Base-by-base conservation (phyloP, 2,329 filamentous ascomycete genomes). In the Colletotrichum horii region DNA sequence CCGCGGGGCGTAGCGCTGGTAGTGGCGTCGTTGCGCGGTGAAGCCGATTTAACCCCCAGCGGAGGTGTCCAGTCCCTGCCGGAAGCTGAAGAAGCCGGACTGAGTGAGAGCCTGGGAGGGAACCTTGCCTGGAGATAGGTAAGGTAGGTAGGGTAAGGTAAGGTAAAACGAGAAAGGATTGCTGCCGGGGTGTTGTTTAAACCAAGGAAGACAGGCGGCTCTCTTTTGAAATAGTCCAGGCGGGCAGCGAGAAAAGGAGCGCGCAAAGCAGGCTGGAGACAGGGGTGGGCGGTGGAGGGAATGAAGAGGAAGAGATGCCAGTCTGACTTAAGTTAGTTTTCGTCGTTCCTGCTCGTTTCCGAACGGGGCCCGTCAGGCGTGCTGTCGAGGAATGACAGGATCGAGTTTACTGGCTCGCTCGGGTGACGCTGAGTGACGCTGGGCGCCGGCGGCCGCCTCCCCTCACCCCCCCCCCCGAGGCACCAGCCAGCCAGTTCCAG, bases 1-100 rank as follows among this genome's bases (percentile, higher is more conserved):
- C 72, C 38, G 72, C 38, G 62, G 69, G 72, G 62, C 62, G 62
- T 75, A 58, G 72, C 38, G 62, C 36, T 72, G 61, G 69, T 11
- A 24, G 72, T 75, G 72, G 68, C 60, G 60, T 34, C 36, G 52
- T 70, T n/a, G 62, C 32, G 26, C 62, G 68, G 69, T 58, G 62
- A 68, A 32, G 73, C 67, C 67, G 69, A 30, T 55, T 52, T 67
- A 19, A 15, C 36, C 28, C 64, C 38, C 62, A 62, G 32, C 52
- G 16, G 34, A 52, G 62, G 22, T 64, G 26, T 60, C 60, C 34
- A 55, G 26, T 60, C 60, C 34, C 24, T 74, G 58, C 28, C 62
- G 69, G 69, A 73, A 73, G 64, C 32, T 38, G 43, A 24, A n/a
- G 48, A 38, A 43, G 70, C 56, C 64, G 73, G 36, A 22, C 58